Evolutionary conservation across 2,329 filamentous ascomycete genomes (phyloP).

Genomic region (Cryphonectria parasitica): DNA sequence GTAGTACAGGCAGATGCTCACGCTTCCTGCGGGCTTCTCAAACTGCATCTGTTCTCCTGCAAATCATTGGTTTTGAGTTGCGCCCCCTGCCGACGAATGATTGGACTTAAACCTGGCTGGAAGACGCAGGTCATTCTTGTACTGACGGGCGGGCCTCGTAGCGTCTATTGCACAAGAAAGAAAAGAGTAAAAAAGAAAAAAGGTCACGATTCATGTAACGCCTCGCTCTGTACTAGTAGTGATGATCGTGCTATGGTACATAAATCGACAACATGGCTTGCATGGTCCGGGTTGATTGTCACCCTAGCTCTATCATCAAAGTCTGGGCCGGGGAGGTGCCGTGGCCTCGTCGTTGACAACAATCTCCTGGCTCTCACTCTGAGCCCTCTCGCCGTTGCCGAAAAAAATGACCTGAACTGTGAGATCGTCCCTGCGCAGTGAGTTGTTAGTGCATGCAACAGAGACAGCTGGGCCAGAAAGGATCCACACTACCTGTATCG

Average conservation of each 20-base stretch:
- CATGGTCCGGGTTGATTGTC: background rate
- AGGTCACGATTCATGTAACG: slow-evolving; percentile 17
- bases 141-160: background rate
- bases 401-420: slow-evolving; percentile 99
- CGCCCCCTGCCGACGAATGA: background rate
- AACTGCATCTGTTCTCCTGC: background rate
- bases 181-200: background rate
- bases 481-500: slow-evolving; percentile 74
- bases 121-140: background rate
- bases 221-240: slow-evolving; percentile 14
- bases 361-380: slow-evolving; percentile 66
- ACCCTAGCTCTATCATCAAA: background rate
- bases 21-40: background rate
- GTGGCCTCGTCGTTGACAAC: slow-evolving; percentile 86
- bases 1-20: background rate
- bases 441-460: slow-evolving; percentile 21
- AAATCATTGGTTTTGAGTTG: background rate
- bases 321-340: slow-evolving; percentile 48
- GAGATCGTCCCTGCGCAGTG: slow-evolving; percentile 74
- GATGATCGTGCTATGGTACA: slow-evolving; percentile 11
- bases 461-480: background rate
- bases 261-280: background rate
- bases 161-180: background rate
- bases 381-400: slow-evolving; percentile 69
- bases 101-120: background rate